phyloP scores from a whole-genome alignment of 768 basidiomycete genomes.

The Lactarius psammicola region DNA sequence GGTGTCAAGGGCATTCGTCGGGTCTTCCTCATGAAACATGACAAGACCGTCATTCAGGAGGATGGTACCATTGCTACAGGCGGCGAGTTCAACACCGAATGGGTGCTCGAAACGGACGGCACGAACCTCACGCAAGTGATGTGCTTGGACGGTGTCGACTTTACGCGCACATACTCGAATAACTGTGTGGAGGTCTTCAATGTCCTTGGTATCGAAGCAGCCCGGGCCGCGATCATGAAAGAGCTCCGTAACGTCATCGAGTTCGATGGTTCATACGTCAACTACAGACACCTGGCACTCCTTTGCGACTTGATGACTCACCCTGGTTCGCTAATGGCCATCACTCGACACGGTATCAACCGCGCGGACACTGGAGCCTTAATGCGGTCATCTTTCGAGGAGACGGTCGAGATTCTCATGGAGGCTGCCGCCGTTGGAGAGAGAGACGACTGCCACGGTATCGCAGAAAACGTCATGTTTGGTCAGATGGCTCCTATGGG shows the following conservation, averaged over 20 bases:
- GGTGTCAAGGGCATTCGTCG: conserved; percentile 89
- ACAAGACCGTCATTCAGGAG: conserved; percentile 62
- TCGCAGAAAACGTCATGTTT: conserved; percentile 99
- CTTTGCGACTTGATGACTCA: conserved; percentile 99
- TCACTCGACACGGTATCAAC: conserved; percentile 99
- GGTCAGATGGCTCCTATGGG: conserved; percentile 99
- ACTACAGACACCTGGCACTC: conserved; percentile 95
- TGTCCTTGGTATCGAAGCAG: conserved; percentile 95
- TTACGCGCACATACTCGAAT: conserved; percentile 92
- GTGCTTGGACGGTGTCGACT: conserved; percentile 94
- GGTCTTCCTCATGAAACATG: conserved; percentile 90
- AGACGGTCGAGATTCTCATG: conserved; percentile 98
- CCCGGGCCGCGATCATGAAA: conserved; percentile 89
- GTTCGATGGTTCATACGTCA: conserved; percentile 99
- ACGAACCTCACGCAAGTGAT: conserved; percentile 94
- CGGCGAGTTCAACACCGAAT: conserved; percentile 68
- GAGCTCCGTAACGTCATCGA: conserved; percentile 96
- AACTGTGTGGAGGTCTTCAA: conserved; percentile 94
- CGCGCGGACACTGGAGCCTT: conserved; percentile 98
- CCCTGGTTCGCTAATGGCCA: conserved; percentile 92
- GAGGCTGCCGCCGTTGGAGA: conserved; percentile 98
- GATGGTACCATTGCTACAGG: conserved; percentile 56
- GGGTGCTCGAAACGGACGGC: conserved; percentile 97
- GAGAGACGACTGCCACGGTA: conserved; percentile 96
- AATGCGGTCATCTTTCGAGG: conserved; percentile 99